Evolutionary conservation across 106 monocot species (phyloP).

Genomic region (Amphibolis antarctica): DNA sequence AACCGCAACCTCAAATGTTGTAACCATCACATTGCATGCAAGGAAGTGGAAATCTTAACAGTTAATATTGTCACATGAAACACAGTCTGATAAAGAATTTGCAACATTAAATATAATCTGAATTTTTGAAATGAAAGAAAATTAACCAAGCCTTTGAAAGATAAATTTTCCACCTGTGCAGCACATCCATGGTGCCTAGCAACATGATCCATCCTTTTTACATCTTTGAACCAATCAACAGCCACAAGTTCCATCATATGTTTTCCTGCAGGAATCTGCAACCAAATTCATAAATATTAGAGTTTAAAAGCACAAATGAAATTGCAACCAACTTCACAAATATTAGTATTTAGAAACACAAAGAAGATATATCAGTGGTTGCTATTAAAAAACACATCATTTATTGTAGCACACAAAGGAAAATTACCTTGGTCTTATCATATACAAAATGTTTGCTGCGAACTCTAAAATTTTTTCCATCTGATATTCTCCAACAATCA

Average conservation of each 20-base stretch:
- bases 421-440: slow-evolving; percentile 66
- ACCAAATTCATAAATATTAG: background rate
- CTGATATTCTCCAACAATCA: slow-evolving; percentile 87
- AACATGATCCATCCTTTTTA: slow-evolving; percentile 73
- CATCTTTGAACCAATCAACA: slow-evolving; percentile 86
- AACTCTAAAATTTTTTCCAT: slow-evolving; percentile 77
- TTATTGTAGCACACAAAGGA: background rate
- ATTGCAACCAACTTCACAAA: too few relatives aligned
- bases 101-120: too few relatives aligned
- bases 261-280: slow-evolving; percentile 62
- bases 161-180: slow-evolving; percentile 38
- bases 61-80: too few relatives aligned
- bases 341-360: background rate
- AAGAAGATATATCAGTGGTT: background rate
- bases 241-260: slow-evolving; percentile 82
- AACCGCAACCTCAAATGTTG: too few relatives aligned
- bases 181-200: slow-evolving; percentile 64
- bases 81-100: too few relatives aligned
- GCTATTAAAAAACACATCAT: background rate
- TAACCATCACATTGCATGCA: too few relatives aligned
- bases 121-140: background rate
- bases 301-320: background rate
- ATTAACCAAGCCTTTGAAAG: background rate
- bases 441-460: slow-evolving; percentile 65
- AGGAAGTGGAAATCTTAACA: too few relatives aligned